These are phyloP conservation scores for Chlamydomonas sp. DNA, from an alignment of 139 green algal genomes.

Conservation along the genomic window DNA sequence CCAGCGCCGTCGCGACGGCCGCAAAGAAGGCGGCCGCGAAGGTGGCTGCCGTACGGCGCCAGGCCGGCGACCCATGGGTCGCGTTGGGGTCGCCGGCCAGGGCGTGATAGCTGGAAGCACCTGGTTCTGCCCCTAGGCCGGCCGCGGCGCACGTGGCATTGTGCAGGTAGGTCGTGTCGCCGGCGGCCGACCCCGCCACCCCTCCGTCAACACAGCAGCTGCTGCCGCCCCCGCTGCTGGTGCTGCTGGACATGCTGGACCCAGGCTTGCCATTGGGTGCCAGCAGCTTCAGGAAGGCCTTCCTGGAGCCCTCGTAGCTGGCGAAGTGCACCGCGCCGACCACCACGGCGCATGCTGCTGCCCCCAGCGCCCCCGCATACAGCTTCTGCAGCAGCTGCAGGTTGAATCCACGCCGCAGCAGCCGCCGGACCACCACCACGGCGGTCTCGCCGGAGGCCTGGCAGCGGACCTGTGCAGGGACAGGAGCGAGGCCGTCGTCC, in stretches of 20 bases:
- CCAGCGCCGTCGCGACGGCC: conserved; percentile 59
- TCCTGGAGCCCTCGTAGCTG: conserved; percentile 36
- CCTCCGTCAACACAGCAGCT: too few relatives aligned
- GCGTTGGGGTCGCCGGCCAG: too few relatives aligned
- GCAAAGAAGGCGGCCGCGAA: conserved; percentile 47
- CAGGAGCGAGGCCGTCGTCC: neutral
- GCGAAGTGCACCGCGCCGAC: conserved; percentile 73
- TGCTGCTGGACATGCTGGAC: neutral
- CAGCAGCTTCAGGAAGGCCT: neutral
- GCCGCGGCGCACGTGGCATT: too few relatives aligned
- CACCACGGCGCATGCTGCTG: conserved; percentile 58
- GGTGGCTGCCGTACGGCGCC: conserved; percentile 32
- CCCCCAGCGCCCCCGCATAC: conserved; percentile 15
- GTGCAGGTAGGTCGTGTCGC: too few relatives aligned
- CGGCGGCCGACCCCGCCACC: too few relatives aligned
- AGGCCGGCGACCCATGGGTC: too few relatives aligned
- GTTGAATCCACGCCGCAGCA: conserved; percentile 39
- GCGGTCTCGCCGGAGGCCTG: conserved; percentile 55
- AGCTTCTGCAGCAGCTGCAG: conserved; percentile 28
- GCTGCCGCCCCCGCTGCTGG: conserved; percentile 3
- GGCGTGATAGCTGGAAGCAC: too few relatives aligned
- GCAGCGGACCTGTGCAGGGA: conserved; percentile 59
- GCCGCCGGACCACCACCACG: conserved; percentile 46
- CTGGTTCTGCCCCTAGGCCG: too few relatives aligned
- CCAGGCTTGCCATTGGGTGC: neutral